Percentiles rank a stretch among this genome's conserved stretches.
Conservation (phyloP, 2,329 filamentous ascomycete species). For the Fusarium keratoplasticum region DNA sequence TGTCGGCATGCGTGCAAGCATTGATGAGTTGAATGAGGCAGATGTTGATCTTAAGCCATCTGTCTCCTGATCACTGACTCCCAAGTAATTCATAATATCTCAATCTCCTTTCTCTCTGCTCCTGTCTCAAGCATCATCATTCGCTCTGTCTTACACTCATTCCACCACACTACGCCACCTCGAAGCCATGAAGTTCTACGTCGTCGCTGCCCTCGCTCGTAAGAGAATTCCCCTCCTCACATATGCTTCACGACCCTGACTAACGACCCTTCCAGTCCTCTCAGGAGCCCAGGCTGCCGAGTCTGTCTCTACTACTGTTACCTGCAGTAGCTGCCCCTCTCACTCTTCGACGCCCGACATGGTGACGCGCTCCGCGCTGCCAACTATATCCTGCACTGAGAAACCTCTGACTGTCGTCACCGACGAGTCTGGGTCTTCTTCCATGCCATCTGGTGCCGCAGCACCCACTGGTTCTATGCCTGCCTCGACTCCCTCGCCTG, state of each 20-base stretch:
- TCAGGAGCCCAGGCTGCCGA: conserved; percentile 26
- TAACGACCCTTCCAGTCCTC: conserved; percentile 15
- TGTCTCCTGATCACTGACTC: not conserved
- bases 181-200: conserved; percentile 31
- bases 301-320: conserved; percentile 28
- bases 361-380: conserved; percentile 27
- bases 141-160: conserved; percentile 22
- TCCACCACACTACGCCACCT: not conserved
- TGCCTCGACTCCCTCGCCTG: conserved; percentile 10
- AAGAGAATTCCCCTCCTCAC: not conserved
- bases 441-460: conserved; percentile 6
- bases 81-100: not conserved
- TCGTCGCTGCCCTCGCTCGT: conserved; percentile 18
- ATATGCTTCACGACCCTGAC: accelerated
- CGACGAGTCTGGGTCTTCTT: not conserved
- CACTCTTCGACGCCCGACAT: conserved; percentile 17
- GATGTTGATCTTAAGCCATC: not conserved
- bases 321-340: conserved; percentile 24
- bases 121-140: not conserved
- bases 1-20: not conserved
- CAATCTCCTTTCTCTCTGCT: not conserved
- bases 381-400: conserved; percentile 23
- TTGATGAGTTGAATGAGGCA: not conserved
- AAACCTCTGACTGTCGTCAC: conserved; percentile 20
- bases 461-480: conserved; percentile 21